Percentiles rank a stretch among this genome's conserved stretches.
phyloP scores from a whole-genome alignment of 2,329 filamentous ascomycete genomes.

The Xylaria sp. region DNA sequence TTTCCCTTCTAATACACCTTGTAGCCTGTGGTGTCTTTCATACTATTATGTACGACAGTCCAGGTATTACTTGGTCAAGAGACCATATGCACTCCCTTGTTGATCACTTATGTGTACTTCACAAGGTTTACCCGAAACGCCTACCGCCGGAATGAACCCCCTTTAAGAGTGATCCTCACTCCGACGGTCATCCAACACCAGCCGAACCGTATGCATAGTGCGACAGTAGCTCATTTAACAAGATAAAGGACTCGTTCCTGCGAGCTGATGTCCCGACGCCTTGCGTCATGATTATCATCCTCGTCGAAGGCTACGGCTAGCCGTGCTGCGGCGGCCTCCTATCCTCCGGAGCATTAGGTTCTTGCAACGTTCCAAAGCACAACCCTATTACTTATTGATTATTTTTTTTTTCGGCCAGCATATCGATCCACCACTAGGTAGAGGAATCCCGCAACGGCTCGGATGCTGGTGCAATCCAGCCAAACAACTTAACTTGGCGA shows the following conservation, averaged over 20 bases:
- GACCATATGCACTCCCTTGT: background rate
- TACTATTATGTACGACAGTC: too few relatives aligned
- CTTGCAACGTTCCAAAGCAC: conserved; percentile 5
- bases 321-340: conserved; percentile 24
- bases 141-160: conserved; percentile 7
- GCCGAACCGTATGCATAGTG: conserved; percentile 5
- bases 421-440: conserved; percentile 7
- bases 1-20: conserved; percentile 7
- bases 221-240: background rate
- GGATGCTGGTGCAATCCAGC: background rate
- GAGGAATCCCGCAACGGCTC: background rate
- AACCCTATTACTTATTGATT: conserved; percentile 4
- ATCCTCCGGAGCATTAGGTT: conserved; percentile 25
- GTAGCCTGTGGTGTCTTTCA: background rate
- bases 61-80: background rate
- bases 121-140: background rate
- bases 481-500: background rate
- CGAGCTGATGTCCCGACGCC: background rate
- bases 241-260: background rate
- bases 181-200: conserved; percentile 11
- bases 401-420: background rate
- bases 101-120: background rate
- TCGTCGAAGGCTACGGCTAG: conserved; percentile 9
- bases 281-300: conserved; percentile 34
- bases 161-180: conserved; percentile 11